Conservation (phyloP, 2,329 filamentous ascomycete species). For the Ilyonectria mors-panacis region DNA sequence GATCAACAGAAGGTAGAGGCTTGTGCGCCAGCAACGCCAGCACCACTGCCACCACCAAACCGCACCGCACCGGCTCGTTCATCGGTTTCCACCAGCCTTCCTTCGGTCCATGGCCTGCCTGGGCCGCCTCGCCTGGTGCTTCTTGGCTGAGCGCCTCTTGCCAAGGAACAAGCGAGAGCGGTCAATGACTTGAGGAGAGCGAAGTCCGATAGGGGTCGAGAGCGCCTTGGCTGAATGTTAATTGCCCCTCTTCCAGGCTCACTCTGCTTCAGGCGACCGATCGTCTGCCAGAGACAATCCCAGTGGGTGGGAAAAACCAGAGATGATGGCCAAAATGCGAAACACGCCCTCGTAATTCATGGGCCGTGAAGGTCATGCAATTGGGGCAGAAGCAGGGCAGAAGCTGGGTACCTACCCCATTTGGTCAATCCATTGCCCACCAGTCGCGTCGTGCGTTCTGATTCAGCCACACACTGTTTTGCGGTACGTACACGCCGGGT, state of each 20-base stretch:
- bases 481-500: background rate
- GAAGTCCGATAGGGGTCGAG: background rate
- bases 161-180: background rate
- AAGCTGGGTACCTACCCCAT: background rate
- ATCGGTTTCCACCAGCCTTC: conserved; percentile 2
- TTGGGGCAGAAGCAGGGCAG: background rate
- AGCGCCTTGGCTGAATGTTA: conserved; percentile 7
- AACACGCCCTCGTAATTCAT: conserved; percentile 26
- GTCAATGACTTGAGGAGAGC: background rate
- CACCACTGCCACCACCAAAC: conserved; percentile 16
- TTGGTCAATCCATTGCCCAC: conserved; percentile 12
- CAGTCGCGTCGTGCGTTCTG: background rate
- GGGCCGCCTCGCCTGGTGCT: background rate
- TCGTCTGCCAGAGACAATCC: background rate
- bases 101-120: conserved; percentile 1
- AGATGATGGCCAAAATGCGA: conserved; percentile 23
- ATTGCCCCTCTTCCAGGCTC: background rate
- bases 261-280: background rate
- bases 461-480: conserved; percentile 1
- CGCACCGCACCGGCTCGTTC: conserved; percentile 7
- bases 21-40: conserved; percentile 13
- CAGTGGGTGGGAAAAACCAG: conserved; percentile 8
- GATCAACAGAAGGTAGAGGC: conserved; percentile 30
- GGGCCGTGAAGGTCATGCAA: conserved; percentile 9
- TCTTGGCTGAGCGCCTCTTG: conserved; percentile 9